A percentile compares a stretch with the other conserved stretches of the same genome.
Conservation (phyloP, 164 flowering plant genomes). For the Vitis labrusca region DNA sequence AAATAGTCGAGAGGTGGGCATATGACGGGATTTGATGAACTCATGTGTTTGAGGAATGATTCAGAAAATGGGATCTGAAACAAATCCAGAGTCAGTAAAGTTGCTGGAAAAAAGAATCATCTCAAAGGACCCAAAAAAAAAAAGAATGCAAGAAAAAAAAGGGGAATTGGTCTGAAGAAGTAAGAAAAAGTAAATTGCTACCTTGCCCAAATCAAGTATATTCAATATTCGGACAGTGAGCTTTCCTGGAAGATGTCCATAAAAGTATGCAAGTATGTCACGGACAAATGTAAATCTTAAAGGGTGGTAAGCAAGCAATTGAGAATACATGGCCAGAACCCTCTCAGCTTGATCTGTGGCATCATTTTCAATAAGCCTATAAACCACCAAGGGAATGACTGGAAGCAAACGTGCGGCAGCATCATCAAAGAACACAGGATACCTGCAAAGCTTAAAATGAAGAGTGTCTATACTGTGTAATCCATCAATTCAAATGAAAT, state of each 20-base stretch:
- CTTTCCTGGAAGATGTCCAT: slow-evolving; percentile 92
- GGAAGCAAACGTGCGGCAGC: slow-evolving; percentile 92
- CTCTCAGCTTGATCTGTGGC: slow-evolving; percentile 78
- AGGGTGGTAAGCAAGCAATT: slow-evolving; percentile 80
- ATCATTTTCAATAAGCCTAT: slow-evolving; percentile 95
- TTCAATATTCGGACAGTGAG: slow-evolving; percentile 75
- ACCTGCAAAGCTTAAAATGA: slow-evolving; percentile 42
- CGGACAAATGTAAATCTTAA: slow-evolving; percentile 91
- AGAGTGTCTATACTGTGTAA: neutral
- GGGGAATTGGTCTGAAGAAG: neutral
- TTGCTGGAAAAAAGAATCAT: neutral
- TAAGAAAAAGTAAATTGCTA: slow-evolving; percentile 21
- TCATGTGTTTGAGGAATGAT: slow-evolving; percentile 82
- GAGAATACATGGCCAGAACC: slow-evolving; percentile 62
- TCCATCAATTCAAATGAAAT: neutral
- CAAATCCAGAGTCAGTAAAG: slow-evolving; percentile 10
- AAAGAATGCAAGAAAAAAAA: neutral
- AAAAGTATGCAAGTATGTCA: slow-evolving; percentile 94
- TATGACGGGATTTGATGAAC: slow-evolving; percentile 63
- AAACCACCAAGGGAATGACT: slow-evolving; percentile 82
- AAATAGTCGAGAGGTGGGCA: slow-evolving; percentile 94
- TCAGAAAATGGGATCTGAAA: slow-evolving; percentile 93
- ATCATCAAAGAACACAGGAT: slow-evolving; percentile 93
- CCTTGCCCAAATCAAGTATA: slow-evolving; percentile 88
- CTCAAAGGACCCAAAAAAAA: neutral